Base-by-base conservation (phyloP, 345 rosid species). In the thale cress (Arabidopsis thaliana) region DNA sequence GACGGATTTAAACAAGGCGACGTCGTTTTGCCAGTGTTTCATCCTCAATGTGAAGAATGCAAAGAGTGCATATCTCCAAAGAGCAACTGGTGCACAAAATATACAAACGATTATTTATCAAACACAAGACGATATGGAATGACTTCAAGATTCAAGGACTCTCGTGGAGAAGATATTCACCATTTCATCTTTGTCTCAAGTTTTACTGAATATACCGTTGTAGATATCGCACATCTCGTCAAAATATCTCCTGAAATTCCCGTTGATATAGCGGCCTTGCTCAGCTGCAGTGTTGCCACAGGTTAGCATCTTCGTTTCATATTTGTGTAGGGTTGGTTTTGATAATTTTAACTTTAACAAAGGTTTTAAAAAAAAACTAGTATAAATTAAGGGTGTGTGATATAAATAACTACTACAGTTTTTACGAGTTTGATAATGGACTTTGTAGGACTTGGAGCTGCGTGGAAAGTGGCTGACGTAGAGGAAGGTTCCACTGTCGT, bases 151-250 rank as follows among this genome's bases (percentile, higher is more conserved):
- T 93, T 93, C 50, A 82, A 79, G 58, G 91, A 77, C 67, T 59
- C 65, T 56, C 78, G 79, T 6, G 98, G 98, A 13, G 83, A 88
- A 65, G 44, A 38, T 23, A 32, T 90, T 25, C 33, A 85, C 79
- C 87, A 90, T 83, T 81, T 75, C 55, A 0, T 90, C 5, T 42
- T 0, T 3, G 91, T 90, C 13, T 93, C 96, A 1, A 93, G 93
- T 83, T 90, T 93, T 49, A 2, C 79, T 3, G 84, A 90, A 85
- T 90, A 88, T 55, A 88, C 90, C 1, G 93, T 93, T 11, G 85
- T 93, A 1, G 96, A 93, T 30, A 60, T 86, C 8, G 83, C 76
- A 0, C 75, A 85, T 41, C 72, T 88, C 4, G 88, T 86, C 11
- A 90, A 86, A 76, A 80, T 90, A 23, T 74, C 68, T 7, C 28